Evolutionary conservation across 2,329 filamentous ascomycete species (phyloP), one percentile per base, ranked within the genome.

Genomic region (Colletotrichum sp.): DNA sequence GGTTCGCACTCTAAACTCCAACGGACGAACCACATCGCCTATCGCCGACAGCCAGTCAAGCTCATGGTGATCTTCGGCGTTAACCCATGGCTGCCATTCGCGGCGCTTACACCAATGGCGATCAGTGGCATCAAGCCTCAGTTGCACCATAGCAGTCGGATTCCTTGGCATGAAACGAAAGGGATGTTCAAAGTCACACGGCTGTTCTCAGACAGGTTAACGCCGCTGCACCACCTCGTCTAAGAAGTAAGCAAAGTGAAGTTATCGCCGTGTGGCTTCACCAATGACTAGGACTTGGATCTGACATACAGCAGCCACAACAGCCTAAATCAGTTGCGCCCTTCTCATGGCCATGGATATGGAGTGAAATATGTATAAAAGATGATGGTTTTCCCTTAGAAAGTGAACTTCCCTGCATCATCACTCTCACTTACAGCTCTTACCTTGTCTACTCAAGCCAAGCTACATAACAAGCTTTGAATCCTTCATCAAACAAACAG

Each of bases 11-110:
- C 32, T 52, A 32, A 73, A 68, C 26, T 68, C 70, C 73, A 73
- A 68, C 59, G 32, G 57, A 39, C 26, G 34, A 64, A 68, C 32
- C 57, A 7, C 64, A 65, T 73, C 69, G 32, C 73, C 73, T 73
- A 75, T 75, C 73, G 48, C 73, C 73, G 73, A 75, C 59, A 28
- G 64, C 32, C 18, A 60, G 57, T 60, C 26, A 60, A 28, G 57
- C 57, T 32, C 16, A 60, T 18, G 57, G 21, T 60, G 7, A 43
- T 24, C 48, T 60, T 75, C 73, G 70, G 73, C 63, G 73, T 75
- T 75, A 75, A 30, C 16, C 16, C 26, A 34, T 14, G 24, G 21
- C 36, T 60, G 9, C 30, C 12, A 14, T 13, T 48, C 13, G 24
- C n/a, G 34, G 30, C 39, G 24, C 52, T 26, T 21, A 24, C 26